phyloP scores from a whole-genome alignment of 345 rosid species.

The Lepidium sativum region DNA sequence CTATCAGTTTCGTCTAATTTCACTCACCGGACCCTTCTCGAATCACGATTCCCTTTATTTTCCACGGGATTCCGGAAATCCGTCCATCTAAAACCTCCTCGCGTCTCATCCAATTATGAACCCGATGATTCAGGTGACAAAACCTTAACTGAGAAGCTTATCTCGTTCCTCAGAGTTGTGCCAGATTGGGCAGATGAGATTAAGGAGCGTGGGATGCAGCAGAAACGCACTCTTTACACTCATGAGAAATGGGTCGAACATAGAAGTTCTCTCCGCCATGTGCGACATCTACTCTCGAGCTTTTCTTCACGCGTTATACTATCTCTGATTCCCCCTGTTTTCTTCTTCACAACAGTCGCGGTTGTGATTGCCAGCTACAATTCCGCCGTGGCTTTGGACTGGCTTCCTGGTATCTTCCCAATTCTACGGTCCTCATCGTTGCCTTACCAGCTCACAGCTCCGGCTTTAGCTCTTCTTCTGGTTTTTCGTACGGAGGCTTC shows the following conservation, averaged over 20 bases:
- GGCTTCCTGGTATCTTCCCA: conserved; percentile 55
- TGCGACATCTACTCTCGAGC: conserved; percentile 67
- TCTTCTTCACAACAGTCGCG: conserved; percentile 62
- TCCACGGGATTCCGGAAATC: too few species aligned
- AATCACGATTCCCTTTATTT: too few species aligned
- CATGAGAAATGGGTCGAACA: conserved; percentile 74
- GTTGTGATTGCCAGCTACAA: conserved; percentile 51
- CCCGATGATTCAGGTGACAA: too few species aligned
- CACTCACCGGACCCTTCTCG: too few species aligned
- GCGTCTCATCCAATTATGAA: too few species aligned
- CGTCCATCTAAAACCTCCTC: too few species aligned
- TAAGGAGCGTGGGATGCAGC: too few species aligned
- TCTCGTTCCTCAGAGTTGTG: too few species aligned
- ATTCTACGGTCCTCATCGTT: conserved; percentile 63
- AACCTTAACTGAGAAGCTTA: too few species aligned
- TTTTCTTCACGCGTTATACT: conserved; percentile 72
- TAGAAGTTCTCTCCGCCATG: conserved; percentile 76
- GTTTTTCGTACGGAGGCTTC: conserved; percentile 92
- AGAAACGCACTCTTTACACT: conserved; percentile 52
- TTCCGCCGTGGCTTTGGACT: conserved; percentile 48
- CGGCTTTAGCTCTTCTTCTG: conserved; percentile 76
- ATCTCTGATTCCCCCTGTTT: conserved; percentile 72
- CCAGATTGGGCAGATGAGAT: too few species aligned
- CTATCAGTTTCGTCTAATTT: too few species aligned
- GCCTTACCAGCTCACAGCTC: conserved; percentile 87